phyloP scores from a whole-genome alignment of 2,329 filamentous ascomycete genomes.

The Tolypocladium guangdongense region DNA sequence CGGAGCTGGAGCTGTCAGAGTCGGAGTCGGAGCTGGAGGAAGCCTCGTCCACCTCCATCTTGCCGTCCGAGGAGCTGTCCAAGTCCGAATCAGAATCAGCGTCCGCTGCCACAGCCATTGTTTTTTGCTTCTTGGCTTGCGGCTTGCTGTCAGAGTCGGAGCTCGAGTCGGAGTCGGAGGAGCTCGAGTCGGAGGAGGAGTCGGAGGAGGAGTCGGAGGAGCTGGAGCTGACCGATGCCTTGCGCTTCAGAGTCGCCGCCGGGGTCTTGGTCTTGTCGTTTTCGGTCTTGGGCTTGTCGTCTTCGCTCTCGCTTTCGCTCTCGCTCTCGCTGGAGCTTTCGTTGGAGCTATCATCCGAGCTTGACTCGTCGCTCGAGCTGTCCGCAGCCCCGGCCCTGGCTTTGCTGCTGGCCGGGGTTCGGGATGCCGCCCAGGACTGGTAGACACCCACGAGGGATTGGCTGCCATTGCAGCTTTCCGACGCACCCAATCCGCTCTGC shows the following conservation, averaged over 20 bases:
- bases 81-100: slow-evolving; percentile 9
- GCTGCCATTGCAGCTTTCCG: slow-evolving; percentile 8
- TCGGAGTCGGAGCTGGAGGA: slow-evolving; percentile 23
- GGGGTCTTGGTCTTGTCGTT: no score
- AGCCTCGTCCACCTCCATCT: slow-evolving; percentile 13
- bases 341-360: slow-evolving; percentile 22
- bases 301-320: slow-evolving; percentile 15
- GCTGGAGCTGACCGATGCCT: slow-evolving; percentile 20
- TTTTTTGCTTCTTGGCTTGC: slow-evolving; percentile 41
- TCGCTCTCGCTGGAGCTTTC: slow-evolving; percentile 15
- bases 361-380: slow-evolving; percentile 19
- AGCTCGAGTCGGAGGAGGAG: slow-evolving; percentile 14
- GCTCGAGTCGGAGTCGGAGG: slow-evolving; percentile 21
- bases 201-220: no score
- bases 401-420: slow-evolving; percentile 8
- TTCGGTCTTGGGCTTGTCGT: slow-evolving; percentile 8
- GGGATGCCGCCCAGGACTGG: slow-evolving; percentile 34
- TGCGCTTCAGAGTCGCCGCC: slow-evolving; percentile 28
- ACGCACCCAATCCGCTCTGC: slow-evolving; percentile 35
- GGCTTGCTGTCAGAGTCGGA: slow-evolving; percentile 37
- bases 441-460: slow-evolving; percentile 39
- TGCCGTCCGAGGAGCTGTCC: slow-evolving; percentile 3
- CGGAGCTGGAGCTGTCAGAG: slow-evolving; percentile 22
- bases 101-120: slow-evolving; percentile 12
- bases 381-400: slow-evolving; percentile 11